Conservation (phyloP, 179 eudicot genomes). For the Amaranthus tricolor region DNA sequence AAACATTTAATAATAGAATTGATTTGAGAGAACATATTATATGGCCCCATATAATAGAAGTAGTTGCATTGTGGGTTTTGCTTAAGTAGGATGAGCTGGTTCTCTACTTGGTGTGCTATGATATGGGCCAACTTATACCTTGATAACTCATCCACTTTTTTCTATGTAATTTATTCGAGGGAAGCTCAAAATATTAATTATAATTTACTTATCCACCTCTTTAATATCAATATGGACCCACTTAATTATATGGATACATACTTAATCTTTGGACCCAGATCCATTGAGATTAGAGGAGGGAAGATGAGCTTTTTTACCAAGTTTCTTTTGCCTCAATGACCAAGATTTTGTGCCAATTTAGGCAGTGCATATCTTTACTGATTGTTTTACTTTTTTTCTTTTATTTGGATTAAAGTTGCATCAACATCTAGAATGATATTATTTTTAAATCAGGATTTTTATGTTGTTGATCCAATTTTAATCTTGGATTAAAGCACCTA, state of each 20-base stretch:
- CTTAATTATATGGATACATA: conserved; percentile 19
- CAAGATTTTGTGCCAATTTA: conserved; percentile 18
- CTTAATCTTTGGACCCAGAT: conserved; percentile 21
- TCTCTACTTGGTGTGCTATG: neutral
- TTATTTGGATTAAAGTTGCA: conserved; percentile 30
- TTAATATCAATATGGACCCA: conserved; percentile 14
- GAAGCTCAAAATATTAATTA: no score
- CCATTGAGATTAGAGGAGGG: conserved; percentile 1
- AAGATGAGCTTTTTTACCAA: neutral
- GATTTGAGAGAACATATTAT: conserved; percentile 1
- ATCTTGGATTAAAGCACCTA: no score
- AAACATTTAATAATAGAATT: neutral
- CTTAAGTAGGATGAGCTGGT: conserved; percentile 5
- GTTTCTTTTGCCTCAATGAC: conserved; percentile 17
- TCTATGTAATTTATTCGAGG: neutral
- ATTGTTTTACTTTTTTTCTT: conserved; percentile 28
- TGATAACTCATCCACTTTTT: conserved; percentile 19
- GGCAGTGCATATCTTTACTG: conserved; percentile 21
- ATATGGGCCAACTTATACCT: conserved; percentile 12
- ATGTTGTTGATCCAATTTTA: no score
- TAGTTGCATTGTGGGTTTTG: neutral
- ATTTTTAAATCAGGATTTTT: neutral
- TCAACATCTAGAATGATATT: conserved; percentile 31
- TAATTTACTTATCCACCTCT: no score
- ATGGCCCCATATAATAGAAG: conserved; percentile 3